Conservation (phyloP, 805 yeast species). For the Barnettozyma californica region DNA sequence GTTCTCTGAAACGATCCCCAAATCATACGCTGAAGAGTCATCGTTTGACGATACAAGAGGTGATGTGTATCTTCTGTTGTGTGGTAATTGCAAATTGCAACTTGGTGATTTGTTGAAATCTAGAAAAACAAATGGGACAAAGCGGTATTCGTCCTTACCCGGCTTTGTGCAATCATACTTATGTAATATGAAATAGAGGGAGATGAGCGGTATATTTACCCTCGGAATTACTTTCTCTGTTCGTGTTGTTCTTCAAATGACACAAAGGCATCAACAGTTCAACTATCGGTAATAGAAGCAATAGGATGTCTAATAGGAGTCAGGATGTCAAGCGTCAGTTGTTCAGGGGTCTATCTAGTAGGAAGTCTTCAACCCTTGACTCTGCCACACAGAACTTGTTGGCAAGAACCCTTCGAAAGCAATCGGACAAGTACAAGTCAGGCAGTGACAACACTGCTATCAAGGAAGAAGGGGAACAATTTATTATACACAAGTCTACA, state of each 20-base stretch:
- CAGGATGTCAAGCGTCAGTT: conserved; percentile 23
- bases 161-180: not conserved
- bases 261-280: not conserved
- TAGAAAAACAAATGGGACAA: not conserved
- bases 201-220: not conserved
- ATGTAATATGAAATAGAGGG: too few species aligned
- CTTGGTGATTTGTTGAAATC: not conserved
- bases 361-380: conserved; percentile 11
- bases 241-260: not conserved
- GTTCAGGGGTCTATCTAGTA: conserved; percentile 17
- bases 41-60: not conserved
- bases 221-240: not conserved
- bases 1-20: not conserved
- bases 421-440: conserved; percentile 21
- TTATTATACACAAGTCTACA: conserved; percentile 25
- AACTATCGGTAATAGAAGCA: not conserved
- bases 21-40: conserved; percentile 3
- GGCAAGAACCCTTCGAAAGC: conserved; percentile 24
- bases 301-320: conserved; percentile 11
- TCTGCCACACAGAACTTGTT: conserved; percentile 19
- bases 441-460: conserved; percentile 1
- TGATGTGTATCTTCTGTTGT: not conserved
- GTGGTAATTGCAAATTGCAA: not conserved
- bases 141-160: not conserved
- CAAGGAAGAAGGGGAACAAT: conserved; percentile 8